Evolutionary conservation across 2,329 filamentous ascomycete species (phyloP).

Genomic region (Nemania serpens): DNA sequence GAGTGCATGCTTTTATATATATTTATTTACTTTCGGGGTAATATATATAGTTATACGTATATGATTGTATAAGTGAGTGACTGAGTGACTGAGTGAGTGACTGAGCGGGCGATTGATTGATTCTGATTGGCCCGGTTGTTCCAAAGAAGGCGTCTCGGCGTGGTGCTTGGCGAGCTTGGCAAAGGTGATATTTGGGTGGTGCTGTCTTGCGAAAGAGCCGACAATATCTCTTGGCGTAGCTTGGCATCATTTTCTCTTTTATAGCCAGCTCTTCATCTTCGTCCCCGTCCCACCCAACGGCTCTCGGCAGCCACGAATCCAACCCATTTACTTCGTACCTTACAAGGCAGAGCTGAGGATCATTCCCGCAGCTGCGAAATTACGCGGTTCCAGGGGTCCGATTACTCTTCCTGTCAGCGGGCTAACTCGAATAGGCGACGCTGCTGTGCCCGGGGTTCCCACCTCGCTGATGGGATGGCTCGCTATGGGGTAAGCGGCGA

Average conservation of each 20-base stretch:
- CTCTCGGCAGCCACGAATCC: no score
- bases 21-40: not conserved
- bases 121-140: not conserved
- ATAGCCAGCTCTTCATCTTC: not conserved
- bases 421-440: not conserved
- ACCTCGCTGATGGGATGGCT: not conserved
- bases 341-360: not conserved
- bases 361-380: not conserved
- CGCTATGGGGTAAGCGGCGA: not conserved
- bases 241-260: not conserved
- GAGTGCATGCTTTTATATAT: not conserved
- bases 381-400: not conserved
- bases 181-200: not conserved
- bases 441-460: not conserved
- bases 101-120: not conserved
- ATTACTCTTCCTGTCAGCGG: not conserved
- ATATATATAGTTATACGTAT: not conserved
- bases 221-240: slow-evolving; percentile 1
- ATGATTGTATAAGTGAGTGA: not conserved
- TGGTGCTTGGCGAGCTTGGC: not conserved
- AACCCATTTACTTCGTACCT: no score
- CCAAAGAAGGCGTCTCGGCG: not conserved
- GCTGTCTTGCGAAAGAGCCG: not conserved
- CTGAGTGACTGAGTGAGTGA: not conserved
- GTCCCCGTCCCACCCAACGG: no score